Conservation (phyloP, 106 monocot genomes). For the Posidonia australis region DNA sequence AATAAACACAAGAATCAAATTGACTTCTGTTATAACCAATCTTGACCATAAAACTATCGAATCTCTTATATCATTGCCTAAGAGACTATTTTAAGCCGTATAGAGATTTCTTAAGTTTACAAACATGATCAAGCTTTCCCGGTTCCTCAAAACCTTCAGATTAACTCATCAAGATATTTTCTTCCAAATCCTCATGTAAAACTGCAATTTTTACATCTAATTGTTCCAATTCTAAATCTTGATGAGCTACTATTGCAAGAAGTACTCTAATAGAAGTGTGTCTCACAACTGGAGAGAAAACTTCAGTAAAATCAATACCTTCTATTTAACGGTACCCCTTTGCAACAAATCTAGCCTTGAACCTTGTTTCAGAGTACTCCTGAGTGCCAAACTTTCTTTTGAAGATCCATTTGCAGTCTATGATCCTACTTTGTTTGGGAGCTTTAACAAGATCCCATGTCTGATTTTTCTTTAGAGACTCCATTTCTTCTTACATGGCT, state of each 20-base stretch:
- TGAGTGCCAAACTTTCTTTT: background rate
- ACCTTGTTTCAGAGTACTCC: background rate
- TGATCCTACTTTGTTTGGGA: background rate
- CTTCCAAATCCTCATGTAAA: background rate
- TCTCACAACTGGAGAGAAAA: background rate
- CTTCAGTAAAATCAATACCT: background rate
- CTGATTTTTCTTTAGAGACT: constrained; percentile 5
- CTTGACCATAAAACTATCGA: background rate
- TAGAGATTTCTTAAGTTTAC: background rate
- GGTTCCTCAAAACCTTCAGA: background rate
- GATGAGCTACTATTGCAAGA: background rate
- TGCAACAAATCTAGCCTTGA: background rate
- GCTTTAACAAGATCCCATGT: constrained; percentile 7
- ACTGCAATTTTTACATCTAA: background rate
- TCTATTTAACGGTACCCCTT: background rate
- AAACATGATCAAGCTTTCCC: background rate
- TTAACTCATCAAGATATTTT: background rate
- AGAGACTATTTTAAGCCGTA: background rate
- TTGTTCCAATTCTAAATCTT: background rate
- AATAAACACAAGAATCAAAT: background rate
- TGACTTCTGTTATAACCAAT: background rate
- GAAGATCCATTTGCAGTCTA: constrained; percentile 2
- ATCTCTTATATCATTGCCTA: background rate
- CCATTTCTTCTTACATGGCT: constrained; percentile 1
- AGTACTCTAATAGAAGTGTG: background rate